Base-by-base conservation (phyloP, 2,329 filamentous ascomycete species). In the Thermothelomyces thermophilus region DNA sequence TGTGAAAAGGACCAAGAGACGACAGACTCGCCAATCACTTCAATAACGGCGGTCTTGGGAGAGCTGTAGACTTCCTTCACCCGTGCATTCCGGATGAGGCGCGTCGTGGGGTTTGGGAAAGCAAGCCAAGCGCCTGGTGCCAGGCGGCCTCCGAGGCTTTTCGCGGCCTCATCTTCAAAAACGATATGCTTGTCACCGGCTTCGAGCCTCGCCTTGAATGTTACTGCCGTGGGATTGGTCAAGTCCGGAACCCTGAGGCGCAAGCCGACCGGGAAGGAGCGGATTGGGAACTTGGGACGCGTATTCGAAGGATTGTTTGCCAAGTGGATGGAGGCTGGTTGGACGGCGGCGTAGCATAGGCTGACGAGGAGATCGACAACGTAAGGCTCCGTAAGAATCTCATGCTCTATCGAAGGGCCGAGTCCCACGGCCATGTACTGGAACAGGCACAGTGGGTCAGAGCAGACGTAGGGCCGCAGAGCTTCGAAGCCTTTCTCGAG, bases 371-470 rank as follows among this genome's bases (percentile, higher is more conserved):
- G 73, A 62, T 96, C 90, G 11, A 95, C 86, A 1, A 95, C 88
- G 49, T 83, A 80, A 1, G 89, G 87, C 62, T 90, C 86, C 11
- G 80, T 79, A 22, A 86, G 62, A 19, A 96, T 86, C 62, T 95
- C 89, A 62, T 90, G 82, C 63, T 96, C 90, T 49, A 95, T 81
- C 59, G 82, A 89, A 1, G 87, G 86, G 0, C 90, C 90, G 60
- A 95, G 84, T 0, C 88, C 89, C n/a, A 94, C 73, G 14, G 79
- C 75, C 75, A 95, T 86, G 68, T 93, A 95, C 62, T 96, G 90
- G 61, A 87, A 95, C 3, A 95, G 71, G 61, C 90, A 96, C 3
- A 96, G 73, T 1, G 76, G 72, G 11, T 79, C 76, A 19, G 79
- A 79, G 67, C 90, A 96, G 39, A 95, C 88, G 53, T 86, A 88